These are phyloP conservation scores for Fusarium piperis DNA, from an alignment of 2,329 filamentous ascomycete genomes.

Conservation along the genomic window DNA sequence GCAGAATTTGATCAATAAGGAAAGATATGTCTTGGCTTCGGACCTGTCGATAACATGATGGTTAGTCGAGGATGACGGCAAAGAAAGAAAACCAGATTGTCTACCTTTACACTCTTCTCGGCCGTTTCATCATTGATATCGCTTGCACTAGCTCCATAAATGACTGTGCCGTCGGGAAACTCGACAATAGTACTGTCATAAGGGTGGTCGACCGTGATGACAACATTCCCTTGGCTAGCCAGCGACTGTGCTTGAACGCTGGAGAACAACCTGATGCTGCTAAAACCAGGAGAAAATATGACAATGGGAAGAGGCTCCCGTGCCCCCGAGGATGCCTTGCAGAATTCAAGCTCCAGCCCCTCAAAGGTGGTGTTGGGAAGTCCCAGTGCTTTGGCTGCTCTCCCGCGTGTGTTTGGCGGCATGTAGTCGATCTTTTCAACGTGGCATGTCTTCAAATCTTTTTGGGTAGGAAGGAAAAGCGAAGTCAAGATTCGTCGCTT, in stretches of 20 bases:
- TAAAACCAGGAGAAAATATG: constrained; percentile 55
- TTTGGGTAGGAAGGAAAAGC: constrained; percentile 14
- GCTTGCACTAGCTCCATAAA: constrained; percentile 1
- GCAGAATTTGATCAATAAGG: constrained; percentile 45
- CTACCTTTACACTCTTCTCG: neutral
- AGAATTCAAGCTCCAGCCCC: constrained; percentile 26
- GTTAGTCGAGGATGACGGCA: neutral
- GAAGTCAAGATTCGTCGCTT: constrained; percentile 26
- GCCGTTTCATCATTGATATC: constrained; percentile 32
- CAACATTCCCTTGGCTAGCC: constrained; percentile 55
- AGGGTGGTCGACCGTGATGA: constrained; percentile 58
- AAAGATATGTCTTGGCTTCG: constrained; percentile 48
- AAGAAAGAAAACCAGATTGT: neutral
- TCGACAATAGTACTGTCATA: constrained; percentile 54
- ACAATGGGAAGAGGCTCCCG: constrained; percentile 43
- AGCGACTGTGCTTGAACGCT: constrained; percentile 52
- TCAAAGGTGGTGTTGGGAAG: constrained; percentile 14
- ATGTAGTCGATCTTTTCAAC: constrained; percentile 18
- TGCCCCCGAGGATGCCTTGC: constrained; percentile 15
- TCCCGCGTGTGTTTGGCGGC: constrained; percentile 17
- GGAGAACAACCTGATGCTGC: constrained; percentile 51
- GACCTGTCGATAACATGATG: constrained; percentile 23
- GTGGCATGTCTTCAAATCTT: neutral
- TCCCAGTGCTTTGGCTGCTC: neutral
- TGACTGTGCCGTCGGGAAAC: constrained; percentile 51